phyloP scores from a whole-genome alignment of 2,329 filamentous ascomycete species.

The Ilyonectria sp. region DNA sequence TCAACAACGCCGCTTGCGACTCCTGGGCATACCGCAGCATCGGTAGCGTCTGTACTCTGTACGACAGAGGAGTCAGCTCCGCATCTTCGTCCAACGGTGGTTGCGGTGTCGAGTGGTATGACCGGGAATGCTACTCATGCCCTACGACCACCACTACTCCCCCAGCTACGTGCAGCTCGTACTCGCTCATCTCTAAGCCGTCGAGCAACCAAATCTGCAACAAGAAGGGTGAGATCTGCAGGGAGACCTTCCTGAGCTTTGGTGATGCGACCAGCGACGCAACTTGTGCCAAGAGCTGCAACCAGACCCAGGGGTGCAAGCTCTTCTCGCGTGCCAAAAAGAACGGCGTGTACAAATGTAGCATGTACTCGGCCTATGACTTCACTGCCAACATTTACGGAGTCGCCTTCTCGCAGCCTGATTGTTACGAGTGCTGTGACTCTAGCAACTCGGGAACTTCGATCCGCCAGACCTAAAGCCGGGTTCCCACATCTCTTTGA shows the following conservation, averaged over 20 bases:
- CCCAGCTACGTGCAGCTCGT: neutral
- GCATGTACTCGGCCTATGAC: conserved; percentile 3
- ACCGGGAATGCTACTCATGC: conserved; percentile 5
- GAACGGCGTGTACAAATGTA: neutral
- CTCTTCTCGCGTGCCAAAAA: conserved; percentile 4
- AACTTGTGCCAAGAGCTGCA: conserved; percentile 6
- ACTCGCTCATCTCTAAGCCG: neutral
- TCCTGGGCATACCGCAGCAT: neutral
- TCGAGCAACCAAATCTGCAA: neutral
- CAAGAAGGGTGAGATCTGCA: conserved; percentile 3
- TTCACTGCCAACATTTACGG: neutral
- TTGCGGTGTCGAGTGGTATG: conserved; percentile 5
- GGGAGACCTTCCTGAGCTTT: neutral
- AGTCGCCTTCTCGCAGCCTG: neutral
- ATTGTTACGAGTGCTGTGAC: conserved; percentile 1
- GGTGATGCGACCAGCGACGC: conserved; percentile 6
- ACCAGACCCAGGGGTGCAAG: neutral
- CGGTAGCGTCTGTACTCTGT: neutral
- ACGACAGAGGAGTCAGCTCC: neutral
- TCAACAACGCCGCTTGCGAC: neutral
- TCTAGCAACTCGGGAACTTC: neutral
- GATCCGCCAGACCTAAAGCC: neutral
- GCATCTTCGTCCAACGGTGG: neutral
- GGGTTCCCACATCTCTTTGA: neutral
- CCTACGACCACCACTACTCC: neutral